These are phyloP conservation scores for Diaporthe longicolla DNA, from an alignment of 2,329 filamentous ascomycete species.

Conservation along the genomic window DNA sequence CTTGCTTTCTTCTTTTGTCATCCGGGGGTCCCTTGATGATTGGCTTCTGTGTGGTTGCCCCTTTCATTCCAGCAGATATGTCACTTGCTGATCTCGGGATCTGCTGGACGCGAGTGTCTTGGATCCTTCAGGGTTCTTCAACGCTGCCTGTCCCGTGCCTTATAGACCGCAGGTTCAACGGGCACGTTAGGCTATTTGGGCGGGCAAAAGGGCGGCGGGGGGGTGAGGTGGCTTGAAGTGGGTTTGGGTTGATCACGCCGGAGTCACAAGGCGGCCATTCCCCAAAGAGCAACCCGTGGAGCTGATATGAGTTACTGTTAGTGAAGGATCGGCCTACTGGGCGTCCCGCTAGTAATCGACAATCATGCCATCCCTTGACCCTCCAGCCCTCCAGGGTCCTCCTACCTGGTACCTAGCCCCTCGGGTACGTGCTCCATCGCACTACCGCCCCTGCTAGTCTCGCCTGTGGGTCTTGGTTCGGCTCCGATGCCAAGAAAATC, in stretches of 20 bases:
- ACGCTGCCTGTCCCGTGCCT: background rate
- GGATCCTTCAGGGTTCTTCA: background rate
- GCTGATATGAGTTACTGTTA: constrained; percentile 14
- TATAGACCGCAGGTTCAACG: background rate
- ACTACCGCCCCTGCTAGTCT: background rate
- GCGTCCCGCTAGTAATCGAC: constrained; percentile 27
- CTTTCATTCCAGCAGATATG: background rate
- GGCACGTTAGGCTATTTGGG: background rate
- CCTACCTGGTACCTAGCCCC: background rate
- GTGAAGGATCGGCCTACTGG: constrained; percentile 24
- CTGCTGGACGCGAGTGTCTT: background rate
- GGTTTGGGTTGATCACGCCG: background rate
- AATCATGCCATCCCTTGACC: constrained; percentile 28
- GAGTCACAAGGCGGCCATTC: constrained; percentile 27
- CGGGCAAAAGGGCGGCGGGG: background rate
- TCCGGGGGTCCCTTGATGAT: background rate
- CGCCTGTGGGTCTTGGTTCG: constrained; percentile 28
- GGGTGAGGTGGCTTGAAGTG: constrained; percentile 18
- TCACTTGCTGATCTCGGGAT: background rate
- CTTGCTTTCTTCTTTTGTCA: background rate
- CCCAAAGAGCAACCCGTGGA: constrained; percentile 18
- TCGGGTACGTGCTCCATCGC: constrained; percentile 23
- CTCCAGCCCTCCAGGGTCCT: constrained; percentile 10
- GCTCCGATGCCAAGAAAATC: constrained; percentile 33
- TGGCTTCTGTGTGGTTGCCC: background rate